These are phyloP conservation scores for Pseudocercospora crystallina DNA, from an alignment of 2,329 filamentous ascomycete genomes.

Conservation along the genomic window DNA sequence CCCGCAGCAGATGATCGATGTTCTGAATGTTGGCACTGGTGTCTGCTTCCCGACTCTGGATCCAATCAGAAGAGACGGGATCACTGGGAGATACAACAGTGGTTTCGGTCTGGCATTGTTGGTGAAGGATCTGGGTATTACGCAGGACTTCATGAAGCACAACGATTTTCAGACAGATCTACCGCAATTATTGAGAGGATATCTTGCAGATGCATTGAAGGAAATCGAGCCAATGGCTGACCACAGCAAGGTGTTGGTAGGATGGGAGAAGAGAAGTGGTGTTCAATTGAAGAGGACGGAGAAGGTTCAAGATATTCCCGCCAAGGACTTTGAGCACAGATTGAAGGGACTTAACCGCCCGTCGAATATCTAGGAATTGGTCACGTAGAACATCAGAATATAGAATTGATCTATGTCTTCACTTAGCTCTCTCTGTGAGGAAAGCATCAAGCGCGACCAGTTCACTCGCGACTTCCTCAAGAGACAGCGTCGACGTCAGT, in stretches of 20 bases:
- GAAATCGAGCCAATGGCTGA: slow-evolving; percentile 34
- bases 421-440: too few species aligned
- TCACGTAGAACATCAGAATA: not conserved
- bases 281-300: slow-evolving; percentile 34
- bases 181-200: slow-evolving; percentile 31
- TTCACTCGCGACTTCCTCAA: too few species aligned
- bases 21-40: slow-evolving; percentile 43
- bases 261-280: slow-evolving; percentile 39
- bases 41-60: slow-evolving; percentile 40
- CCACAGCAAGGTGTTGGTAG: slow-evolving; percentile 37
- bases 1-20: slow-evolving; percentile 42
- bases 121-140: slow-evolving; percentile 39
- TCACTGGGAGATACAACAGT: slow-evolving; percentile 32
- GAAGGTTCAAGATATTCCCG: slow-evolving; percentile 25
- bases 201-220: slow-evolving; percentile 35
- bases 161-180: slow-evolving; percentile 35
- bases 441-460: too few species aligned
- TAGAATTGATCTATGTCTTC: too few species aligned
- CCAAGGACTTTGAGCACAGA: slow-evolving; percentile 31
- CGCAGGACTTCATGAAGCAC: slow-evolving; percentile 37
- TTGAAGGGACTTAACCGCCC: slow-evolving; percentile 27
- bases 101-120: slow-evolving; percentile 38
- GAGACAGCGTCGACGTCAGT: too few species aligned
- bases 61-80: slow-evolving; percentile 28
- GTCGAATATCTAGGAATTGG: slow-evolving; percentile 7